phyloP scores from a whole-genome alignment of 2,329 filamentous ascomycete species.

The Fusarium beomiforme region DNA sequence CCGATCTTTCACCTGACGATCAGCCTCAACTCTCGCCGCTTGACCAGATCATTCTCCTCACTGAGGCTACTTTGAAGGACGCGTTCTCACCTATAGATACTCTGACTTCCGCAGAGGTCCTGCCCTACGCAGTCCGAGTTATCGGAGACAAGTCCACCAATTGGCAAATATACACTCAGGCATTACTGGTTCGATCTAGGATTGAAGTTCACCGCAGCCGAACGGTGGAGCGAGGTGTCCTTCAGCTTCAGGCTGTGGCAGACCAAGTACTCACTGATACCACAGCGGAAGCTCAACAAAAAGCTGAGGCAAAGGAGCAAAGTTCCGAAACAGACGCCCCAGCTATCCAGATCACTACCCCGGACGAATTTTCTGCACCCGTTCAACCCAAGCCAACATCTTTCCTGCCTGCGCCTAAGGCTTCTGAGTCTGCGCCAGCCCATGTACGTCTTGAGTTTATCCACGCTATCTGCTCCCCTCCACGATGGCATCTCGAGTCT shows the following conservation, averaged over 20 bases:
- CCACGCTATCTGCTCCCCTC: conserved; percentile 83
- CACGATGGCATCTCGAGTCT: conserved; percentile 92
- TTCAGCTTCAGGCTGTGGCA: conserved; percentile 94
- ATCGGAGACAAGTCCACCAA: conserved; percentile 90
- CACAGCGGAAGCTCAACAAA: conserved; percentile 45
- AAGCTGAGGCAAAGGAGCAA: conserved; percentile 41
- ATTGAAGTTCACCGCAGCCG: conserved; percentile 89
- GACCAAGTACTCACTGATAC: conserved; percentile 96
- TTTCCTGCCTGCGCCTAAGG: conserved; percentile 82
- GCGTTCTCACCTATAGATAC: conserved; percentile 84
- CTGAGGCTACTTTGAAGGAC: conserved; percentile 88
- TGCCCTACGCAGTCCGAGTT: conserved; percentile 90
- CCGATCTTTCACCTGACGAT: conserved; percentile 75
- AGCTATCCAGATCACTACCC: conserved; percentile 56
- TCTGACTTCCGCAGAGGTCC: conserved; percentile 90
- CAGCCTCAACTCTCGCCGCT: conserved; percentile 85
- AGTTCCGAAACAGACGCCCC: conserved; percentile 52
- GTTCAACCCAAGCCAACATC: conserved; percentile 66
- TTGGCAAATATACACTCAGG: conserved; percentile 98
- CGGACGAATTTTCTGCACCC: conserved; percentile 45
- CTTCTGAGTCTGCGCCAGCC: conserved; percentile 80
- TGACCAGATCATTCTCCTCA: conserved; percentile 90
- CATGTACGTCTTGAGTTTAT: conserved; percentile 83
- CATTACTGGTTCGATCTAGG: conserved; percentile 85
- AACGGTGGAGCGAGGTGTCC: conserved; percentile 86